Conservation (phyloP, 345 rosid species). For the Arabidopsis suecica region DNA sequence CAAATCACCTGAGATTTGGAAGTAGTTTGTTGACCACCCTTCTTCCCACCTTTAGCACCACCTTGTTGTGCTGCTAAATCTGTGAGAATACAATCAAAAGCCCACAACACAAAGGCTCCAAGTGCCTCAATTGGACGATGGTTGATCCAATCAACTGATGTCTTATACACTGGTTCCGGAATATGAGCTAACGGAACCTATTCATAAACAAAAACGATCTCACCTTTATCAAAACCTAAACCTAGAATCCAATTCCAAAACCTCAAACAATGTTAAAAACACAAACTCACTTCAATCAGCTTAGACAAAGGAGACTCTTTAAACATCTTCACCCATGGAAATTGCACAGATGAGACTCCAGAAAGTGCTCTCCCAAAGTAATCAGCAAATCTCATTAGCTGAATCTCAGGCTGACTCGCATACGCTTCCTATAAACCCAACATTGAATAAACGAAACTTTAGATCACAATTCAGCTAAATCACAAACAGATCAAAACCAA, state of each 20-base stretch:
- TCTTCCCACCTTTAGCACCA: slow-evolving; percentile 65
- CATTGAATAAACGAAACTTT: slow-evolving; percentile 2
- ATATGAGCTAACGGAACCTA: slow-evolving; percentile 74
- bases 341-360: slow-evolving; percentile 57
- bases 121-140: slow-evolving; percentile 65
- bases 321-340: slow-evolving; percentile 70
- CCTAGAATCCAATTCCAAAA: not conserved
- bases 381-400: slow-evolving; percentile 73
- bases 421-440: slow-evolving; percentile 52
- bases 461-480: slow-evolving; percentile 15
- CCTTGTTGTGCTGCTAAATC: slow-evolving; percentile 60
- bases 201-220: not conserved
- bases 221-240: slow-evolving; percentile 3
- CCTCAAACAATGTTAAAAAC: slow-evolving; percentile 10
- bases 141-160: slow-evolving; percentile 77
- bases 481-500: slow-evolving; percentile 6
- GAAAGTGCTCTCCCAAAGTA: slow-evolving; percentile 70
- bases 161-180: slow-evolving; percentile 66
- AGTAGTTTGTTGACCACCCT: slow-evolving; percentile 54
- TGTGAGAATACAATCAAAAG: slow-evolving; percentile 63
- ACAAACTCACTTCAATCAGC: slow-evolving; percentile 56
- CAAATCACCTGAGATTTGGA: slow-evolving; percentile 66
- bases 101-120: slow-evolving; percentile 66
- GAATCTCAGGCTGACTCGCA: slow-evolving; percentile 61
- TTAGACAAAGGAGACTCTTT: slow-evolving; percentile 60